These are phyloP conservation scores for Penicillium sp. DNA, from an alignment of 2,329 filamentous ascomycete genomes.

Conservation along the genomic window DNA sequence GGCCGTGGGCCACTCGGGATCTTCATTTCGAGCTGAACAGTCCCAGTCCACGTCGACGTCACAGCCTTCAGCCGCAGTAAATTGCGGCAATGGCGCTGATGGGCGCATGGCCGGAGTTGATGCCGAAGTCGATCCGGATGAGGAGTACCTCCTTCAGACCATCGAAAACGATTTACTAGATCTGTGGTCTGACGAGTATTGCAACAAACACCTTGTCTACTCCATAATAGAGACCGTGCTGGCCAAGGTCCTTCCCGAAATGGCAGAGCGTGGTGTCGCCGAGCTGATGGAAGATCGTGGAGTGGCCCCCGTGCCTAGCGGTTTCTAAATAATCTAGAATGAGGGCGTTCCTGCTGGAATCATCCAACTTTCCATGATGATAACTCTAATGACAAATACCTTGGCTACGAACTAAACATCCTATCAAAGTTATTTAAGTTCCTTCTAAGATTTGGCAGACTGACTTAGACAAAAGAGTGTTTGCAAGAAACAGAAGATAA, in stretches of 20 bases:
- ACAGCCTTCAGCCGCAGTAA: not conserved
- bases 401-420: not conserved
- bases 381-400: not conserved
- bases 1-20: constrained; percentile 6
- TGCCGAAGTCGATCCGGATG: constrained; percentile 38
- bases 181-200: constrained; percentile 76
- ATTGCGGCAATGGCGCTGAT: constrained; percentile 1
- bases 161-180: constrained; percentile 66
- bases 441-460: not conserved
- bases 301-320: constrained; percentile 21
- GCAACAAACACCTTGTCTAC: constrained; percentile 91
- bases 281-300: constrained; percentile 74
- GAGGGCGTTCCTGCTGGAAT: not conserved
- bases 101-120: constrained; percentile 11
- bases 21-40: constrained; percentile 1
- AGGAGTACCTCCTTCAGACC: constrained; percentile 54
- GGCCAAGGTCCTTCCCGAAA: constrained; percentile 79
- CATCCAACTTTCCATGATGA: not conserved
- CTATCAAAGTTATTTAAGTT: not conserved
- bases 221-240: constrained; percentile 76
- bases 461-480: not conserved
- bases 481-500: not conserved
- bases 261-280: constrained; percentile 67
- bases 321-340: constrained; percentile 10
- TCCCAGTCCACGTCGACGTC: constrained; percentile 1